Evolutionary conservation across 192 early-diverging fungal genomes (phyloP), one percentile per base, ranked within the genome.

Genomic region (Backusella australiensis): DNA sequence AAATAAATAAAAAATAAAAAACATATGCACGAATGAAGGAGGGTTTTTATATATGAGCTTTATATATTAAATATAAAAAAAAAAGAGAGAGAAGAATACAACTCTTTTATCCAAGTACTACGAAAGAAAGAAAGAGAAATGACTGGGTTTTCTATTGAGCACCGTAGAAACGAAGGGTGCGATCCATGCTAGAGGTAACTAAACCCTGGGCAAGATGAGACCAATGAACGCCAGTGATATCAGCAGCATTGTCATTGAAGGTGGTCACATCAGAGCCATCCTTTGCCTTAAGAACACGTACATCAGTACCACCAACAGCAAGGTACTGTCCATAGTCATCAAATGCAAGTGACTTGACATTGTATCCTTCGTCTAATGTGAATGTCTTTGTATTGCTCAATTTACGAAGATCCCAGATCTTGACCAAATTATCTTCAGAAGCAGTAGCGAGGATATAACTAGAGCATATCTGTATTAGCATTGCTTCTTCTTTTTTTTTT

Each of bases 341-440:
- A 82, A 95, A 99, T 15, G 84, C 77, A 32, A 93, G 87, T n/a
- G 84, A 79, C 32, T 85, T 82, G 29, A 94, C 85, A 21, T 89
- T 82, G 6, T 85, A 84, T 0, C 79, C 81, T 8, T 86, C 86
- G n/a, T 81, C 85, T 69, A 94, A 73, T 67, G 88, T 85, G 36
- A 95, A 80, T 38, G 86, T 91, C 63, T 94, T 86, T 68, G 91
- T 83, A 71, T 89, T 85, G 59, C 86, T 86, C 44, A 96, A 86
- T 53, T 97, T 99, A 75, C 97, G 89, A 70, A 99, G 86, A 86
- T 99, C 97, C 97, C 97, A 99, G 67, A 97, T 80, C 69, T 91
- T 91, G 6, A 96, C 94, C 23, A 91, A 74, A n/a, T 88, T 83
- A 44, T 89, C 89, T 70, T 90, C 88, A 0, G 90, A 86, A 32